phyloP scores from a whole-genome alignment of 2,329 filamentous ascomycete genomes.

The Colletotrichum sublineola region DNA sequence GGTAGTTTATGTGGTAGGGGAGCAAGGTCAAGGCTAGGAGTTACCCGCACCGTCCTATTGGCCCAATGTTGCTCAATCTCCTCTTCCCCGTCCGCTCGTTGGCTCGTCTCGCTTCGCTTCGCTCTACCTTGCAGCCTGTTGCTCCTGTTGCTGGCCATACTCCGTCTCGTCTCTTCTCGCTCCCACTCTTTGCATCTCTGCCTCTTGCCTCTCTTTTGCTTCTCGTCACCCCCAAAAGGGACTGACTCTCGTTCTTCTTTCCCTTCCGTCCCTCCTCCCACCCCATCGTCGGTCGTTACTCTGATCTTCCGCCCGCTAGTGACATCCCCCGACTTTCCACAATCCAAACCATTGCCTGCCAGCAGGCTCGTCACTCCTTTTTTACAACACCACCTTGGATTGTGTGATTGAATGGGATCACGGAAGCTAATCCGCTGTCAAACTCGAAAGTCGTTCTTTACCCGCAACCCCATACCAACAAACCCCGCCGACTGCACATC shows the following conservation, averaged over 20 bases:
- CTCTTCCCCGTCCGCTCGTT: slow-evolving; percentile 31
- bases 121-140: slow-evolving; percentile 22
- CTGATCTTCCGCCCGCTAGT: slow-evolving; percentile 42
- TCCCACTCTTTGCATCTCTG: slow-evolving; percentile 17
- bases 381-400: slow-evolving; percentile 33
- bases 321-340: slow-evolving; percentile 51
- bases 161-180: slow-evolving; percentile 10
- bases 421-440: slow-evolving; percentile 38
- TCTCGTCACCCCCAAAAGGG: slow-evolving; percentile 42
- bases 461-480: neutral
- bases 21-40: slow-evolving; percentile 19
- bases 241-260: slow-evolving; percentile 46
- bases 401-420: slow-evolving; percentile 39
- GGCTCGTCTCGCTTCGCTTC: slow-evolving; percentile 41
- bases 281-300: slow-evolving; percentile 50
- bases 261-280: slow-evolving; percentile 42
- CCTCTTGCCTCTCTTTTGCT: slow-evolving; percentile 46
- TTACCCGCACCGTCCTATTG: slow-evolving; percentile 13
- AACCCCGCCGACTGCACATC: slow-evolving; percentile 10
- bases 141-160: slow-evolving; percentile 20
- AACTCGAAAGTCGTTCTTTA: slow-evolving; percentile 52
- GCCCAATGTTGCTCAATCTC: slow-evolving; percentile 27
- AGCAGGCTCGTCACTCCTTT: slow-evolving; percentile 71
- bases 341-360: slow-evolving; percentile 61
- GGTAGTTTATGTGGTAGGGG: neutral